Evolutionary conservation across 169 alveolate genomes (phyloP), one percentile per base, ranked within the genome.

Genomic region (Fabrea salina): DNA sequence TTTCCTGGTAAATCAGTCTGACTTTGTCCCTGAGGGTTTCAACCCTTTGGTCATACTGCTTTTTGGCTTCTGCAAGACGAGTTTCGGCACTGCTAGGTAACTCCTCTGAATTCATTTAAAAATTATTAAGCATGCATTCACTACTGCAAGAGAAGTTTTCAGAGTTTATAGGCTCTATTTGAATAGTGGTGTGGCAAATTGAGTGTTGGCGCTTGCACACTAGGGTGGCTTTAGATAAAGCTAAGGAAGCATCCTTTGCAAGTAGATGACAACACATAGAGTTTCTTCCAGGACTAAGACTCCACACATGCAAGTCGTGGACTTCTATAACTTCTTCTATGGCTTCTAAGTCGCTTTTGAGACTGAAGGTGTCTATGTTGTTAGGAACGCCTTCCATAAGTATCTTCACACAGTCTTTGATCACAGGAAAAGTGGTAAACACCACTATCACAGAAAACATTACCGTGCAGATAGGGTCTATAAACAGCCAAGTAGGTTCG

Each of bases 261-360:
- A 91, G 94, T 16, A 97, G 87, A 82, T 97, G 99, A 41, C 96
- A 94, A 64, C 97, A 94, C 76, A 97, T 81, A 27, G 98, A 92
- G 16, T 96, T 95, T 70, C 92, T 93, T 16, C 99, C 99, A 43
- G 93, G 88, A 27, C 97, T 88, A 22, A 97, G 84, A 32, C 97
- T 90, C 99, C 99, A 97, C 19, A 96, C 96, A 89, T 97, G 99
- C 54, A 97, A 91, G 79, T 96, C 99, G 82, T 97, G 99, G 35
- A 97, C 92, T 70, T 95, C 98, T 49, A 79, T 80, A 41, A 97
- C 99, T 19, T 97, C 96, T 39, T 93, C 87, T 39, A 97, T 83
- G 3, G 82, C 82, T 61, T 79, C 66, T 66, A 96, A 74, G 92
- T 96, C 50, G 91, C 87, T 74, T 88, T 61, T 61, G 27, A 25